phyloP scores from a whole-genome alignment of 441 rosid genomes.

The Pelargonium cotyledonis region DNA sequence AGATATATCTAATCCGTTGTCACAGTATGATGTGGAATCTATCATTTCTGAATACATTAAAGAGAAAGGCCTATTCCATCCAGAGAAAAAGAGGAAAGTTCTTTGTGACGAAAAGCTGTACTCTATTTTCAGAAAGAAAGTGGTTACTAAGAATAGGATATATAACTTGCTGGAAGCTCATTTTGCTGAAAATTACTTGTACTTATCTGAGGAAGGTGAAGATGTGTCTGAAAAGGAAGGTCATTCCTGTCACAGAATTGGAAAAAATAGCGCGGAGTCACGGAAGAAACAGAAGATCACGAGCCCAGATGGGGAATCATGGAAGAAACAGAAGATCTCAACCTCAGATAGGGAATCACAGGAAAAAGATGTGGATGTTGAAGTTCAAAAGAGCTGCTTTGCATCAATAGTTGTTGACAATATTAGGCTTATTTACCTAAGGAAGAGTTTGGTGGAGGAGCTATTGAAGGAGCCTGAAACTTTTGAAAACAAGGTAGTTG shows the following conservation, averaged over 20 bases:
- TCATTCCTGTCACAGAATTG: background rate
- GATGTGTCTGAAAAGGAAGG: slow-evolving; percentile 14
- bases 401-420: slow-evolving; percentile 40
- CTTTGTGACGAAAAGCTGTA: background rate
- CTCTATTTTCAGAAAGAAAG: slow-evolving; percentile 14
- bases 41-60: background rate
- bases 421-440: slow-evolving; percentile 47
- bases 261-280: background rate
- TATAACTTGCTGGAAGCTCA: slow-evolving; percentile 22
- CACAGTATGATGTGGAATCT: background rate
- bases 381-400: slow-evolving; percentile 28
- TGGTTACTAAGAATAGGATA: slow-evolving; percentile 13
- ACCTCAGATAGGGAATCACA: slow-evolving; percentile 4
- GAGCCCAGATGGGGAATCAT: slow-evolving; percentile 1
- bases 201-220: slow-evolving; percentile 8
- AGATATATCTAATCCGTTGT: slow-evolving; percentile 5
- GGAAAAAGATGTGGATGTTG: slow-evolving; percentile 13
- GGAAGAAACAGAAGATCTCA: slow-evolving; percentile 17
- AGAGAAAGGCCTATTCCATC: slow-evolving; percentile 2
- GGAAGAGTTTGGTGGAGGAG: slow-evolving; percentile 44
- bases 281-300: slow-evolving; percentile 17
- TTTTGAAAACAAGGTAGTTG: slow-evolving; percentile 43
- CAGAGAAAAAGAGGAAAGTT: slow-evolving; percentile 13
- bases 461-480: slow-evolving; percentile 30
- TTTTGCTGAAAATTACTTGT: slow-evolving; percentile 19